These are phyloP conservation scores for Pythium apleroticum DNA, from an alignment of 352 stramenopile genomes.

Conservation along the genomic window DNA sequence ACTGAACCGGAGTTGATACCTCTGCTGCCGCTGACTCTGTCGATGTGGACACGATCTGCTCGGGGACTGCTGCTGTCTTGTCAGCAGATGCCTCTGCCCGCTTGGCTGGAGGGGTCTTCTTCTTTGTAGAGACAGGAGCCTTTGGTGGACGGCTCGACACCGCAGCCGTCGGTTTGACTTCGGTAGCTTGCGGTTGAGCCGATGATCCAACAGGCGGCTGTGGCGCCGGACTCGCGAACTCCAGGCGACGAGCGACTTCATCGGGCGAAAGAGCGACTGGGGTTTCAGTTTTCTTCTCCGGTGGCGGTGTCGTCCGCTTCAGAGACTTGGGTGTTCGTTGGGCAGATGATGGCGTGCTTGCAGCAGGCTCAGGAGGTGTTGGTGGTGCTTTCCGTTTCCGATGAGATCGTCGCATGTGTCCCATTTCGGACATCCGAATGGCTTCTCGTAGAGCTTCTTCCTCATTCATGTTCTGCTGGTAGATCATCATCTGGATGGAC, in stretches of 20 bases:
- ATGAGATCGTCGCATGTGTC: constrained; percentile 28
- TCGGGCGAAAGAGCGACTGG: constrained; percentile 9
- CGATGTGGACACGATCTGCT: background rate
- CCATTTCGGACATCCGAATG: constrained; percentile 55
- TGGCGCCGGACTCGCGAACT: constrained; percentile 18
- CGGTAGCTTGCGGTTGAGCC: background rate
- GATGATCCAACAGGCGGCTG: background rate
- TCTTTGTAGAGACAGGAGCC: background rate
- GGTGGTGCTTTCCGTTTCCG: constrained; percentile 25
- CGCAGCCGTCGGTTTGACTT: background rate
- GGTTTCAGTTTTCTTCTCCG: constrained; percentile 5
- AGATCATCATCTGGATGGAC: constrained; percentile 47
- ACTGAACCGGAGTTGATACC: background rate
- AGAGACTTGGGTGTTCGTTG: constrained; percentile 3
- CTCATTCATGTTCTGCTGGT: constrained; percentile 72
- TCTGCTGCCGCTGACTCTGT: background rate
- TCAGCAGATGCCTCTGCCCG: background rate
- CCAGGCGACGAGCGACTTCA: constrained; percentile 24
- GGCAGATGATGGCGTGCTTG: background rate
- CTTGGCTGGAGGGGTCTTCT: background rate
- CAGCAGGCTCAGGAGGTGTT: background rate
- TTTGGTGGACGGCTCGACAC: background rate
- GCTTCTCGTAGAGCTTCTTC: constrained; percentile 68
- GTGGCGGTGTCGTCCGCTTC: constrained; percentile 2
- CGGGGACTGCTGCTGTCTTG: background rate